A percentile compares a stretch with the other conserved stretches of the same genome.
Conservation (phyloP, 1,284 basidiomycete species). For the Phellopilus nigrolimitatus region DNA sequence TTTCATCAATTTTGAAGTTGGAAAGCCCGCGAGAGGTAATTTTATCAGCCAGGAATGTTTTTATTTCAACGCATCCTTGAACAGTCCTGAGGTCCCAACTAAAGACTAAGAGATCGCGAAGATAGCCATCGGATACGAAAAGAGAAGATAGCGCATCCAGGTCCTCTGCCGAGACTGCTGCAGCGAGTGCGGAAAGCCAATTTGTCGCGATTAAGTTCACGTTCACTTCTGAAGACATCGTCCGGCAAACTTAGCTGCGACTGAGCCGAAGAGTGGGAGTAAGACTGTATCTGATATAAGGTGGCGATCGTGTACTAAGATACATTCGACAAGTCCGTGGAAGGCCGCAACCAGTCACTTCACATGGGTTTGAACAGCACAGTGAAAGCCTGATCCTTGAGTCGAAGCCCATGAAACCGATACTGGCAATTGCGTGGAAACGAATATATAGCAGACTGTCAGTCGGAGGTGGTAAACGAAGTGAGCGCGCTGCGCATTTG, state of each 20-base stretch:
- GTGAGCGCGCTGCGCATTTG: too few relatives aligned
- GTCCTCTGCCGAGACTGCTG: background rate
- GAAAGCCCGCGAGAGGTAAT: background rate
- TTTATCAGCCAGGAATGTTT: background rate
- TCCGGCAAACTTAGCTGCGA: background rate
- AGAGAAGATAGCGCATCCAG: background rate
- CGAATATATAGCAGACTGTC: too few relatives aligned
- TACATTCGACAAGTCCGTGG: too few relatives aligned
- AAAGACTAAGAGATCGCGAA: constrained; percentile 7
- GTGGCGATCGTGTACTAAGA: too few relatives aligned
- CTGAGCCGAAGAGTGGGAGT: too few relatives aligned
- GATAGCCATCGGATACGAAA: constrained; percentile 5
- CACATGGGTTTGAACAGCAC: too few relatives aligned
- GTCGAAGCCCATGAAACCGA: too few relatives aligned
- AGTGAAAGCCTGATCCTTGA: too few relatives aligned
- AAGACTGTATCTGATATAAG: too few relatives aligned
- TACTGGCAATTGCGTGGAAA: too few relatives aligned
- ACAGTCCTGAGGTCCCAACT: constrained; percentile 6
- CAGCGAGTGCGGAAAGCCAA: constrained; percentile 8
- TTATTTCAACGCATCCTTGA: background rate
- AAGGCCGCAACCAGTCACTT: too few relatives aligned
- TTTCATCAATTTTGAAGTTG: background rate
- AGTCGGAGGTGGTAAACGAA: too few relatives aligned
- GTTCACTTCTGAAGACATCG: background rate
- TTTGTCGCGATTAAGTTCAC: background rate